phyloP scores from a whole-genome alignment of 2,329 filamentous ascomycete species.

The Cercospora sp. region DNA sequence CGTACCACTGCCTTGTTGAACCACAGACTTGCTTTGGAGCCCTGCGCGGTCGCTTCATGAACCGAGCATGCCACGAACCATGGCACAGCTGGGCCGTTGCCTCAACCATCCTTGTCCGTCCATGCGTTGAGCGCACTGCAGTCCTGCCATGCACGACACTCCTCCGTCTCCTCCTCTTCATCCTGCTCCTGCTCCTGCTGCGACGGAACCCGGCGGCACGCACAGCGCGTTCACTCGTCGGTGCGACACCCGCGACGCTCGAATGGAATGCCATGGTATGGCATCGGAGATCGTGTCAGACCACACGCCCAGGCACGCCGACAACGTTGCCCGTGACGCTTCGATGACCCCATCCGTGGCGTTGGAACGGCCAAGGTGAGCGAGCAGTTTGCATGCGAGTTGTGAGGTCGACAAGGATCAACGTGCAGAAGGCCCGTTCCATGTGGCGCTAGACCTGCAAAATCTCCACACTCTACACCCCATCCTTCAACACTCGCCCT shows the following conservation, averaged over 20 bases:
- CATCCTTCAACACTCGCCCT: not conserved
- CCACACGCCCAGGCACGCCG: not conserved
- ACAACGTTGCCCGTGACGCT: constrained; percentile 4
- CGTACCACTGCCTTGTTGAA: not conserved
- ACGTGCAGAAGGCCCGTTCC: not conserved
- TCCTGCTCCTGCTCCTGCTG: not conserved
- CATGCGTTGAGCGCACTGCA: constrained; percentile 13
- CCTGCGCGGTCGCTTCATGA: not conserved
- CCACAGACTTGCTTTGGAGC: not conserved
- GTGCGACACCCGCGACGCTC: not conserved
- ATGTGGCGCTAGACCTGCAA: not conserved
- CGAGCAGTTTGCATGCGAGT: not conserved
- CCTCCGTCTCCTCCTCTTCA: not conserved
- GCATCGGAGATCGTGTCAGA: not conserved
- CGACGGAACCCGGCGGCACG: not conserved
- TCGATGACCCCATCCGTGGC: constrained; percentile 5
- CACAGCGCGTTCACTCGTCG: not conserved
- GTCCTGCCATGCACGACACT: not conserved
- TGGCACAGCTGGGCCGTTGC: constrained; percentile 7
- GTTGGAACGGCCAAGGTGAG: constrained; percentile 1
- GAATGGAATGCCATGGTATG: not conserved
- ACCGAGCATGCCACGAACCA: not conserved
- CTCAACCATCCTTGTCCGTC: constrained; percentile 5
- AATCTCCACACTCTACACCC: not conserved
- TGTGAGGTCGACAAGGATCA: not conserved